Percentiles rank a stretch among this genome's conserved stretches.
Conservation (phyloP, 805 yeast genomes). For the Starmerella floricola region DNA sequence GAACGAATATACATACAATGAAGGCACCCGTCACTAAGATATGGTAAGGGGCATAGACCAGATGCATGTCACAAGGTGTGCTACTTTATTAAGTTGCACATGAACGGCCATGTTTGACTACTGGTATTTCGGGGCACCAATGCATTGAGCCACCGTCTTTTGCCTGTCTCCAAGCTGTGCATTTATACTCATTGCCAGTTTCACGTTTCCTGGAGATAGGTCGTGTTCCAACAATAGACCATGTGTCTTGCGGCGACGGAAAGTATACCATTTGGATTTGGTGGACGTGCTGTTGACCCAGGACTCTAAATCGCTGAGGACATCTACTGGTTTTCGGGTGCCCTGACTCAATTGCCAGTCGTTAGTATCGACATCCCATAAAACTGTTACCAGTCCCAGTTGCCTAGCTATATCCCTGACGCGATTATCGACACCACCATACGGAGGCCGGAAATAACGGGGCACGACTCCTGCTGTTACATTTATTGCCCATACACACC, state of each 20-base stretch:
- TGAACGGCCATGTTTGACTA: too few relatives aligned
- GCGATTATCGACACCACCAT: conserved; percentile 85
- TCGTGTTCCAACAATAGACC: conserved; percentile 88
- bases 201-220: conserved; percentile 51
- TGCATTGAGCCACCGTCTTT: conserved; percentile 18
- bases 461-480: conserved; percentile 83
- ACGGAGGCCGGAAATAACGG: conserved; percentile 92
- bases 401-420: conserved; percentile 66
- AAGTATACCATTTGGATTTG: too few relatives aligned
- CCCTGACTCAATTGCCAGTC: conserved; percentile 69
- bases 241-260: too few relatives aligned
- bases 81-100: too few relatives aligned
- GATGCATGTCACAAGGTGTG: too few relatives aligned
- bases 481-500: conserved; percentile 98
- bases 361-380: conserved; percentile 86
- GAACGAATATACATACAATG: too few relatives aligned
- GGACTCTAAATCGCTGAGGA: conserved; percentile 41
- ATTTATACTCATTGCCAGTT: conserved; percentile 34
- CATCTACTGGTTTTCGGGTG: conserved; percentile 40
- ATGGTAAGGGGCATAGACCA: too few relatives aligned
- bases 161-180: conserved; percentile 8
- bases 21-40: too few relatives aligned
- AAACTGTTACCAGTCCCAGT: conserved; percentile 74
- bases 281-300: conserved; percentile 36
- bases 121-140: background rate